These are phyloP conservation scores for Fremontodendron californicum DNA, from an alignment of 345 rosid genomes.

Conservation along the genomic window DNA sequence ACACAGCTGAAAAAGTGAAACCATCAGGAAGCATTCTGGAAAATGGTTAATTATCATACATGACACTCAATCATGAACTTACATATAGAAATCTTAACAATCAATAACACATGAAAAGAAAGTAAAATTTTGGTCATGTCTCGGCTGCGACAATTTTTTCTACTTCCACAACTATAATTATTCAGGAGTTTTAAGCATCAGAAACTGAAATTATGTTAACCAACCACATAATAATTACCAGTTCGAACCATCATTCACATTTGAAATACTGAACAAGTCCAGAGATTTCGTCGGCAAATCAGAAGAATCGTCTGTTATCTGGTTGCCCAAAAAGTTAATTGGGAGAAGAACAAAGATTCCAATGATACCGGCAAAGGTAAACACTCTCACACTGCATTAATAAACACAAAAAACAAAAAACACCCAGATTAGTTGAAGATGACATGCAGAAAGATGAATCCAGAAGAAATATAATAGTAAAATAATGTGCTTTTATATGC, in stretches of 20 bases:
- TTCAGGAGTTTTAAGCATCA: neutral
- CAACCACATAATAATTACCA: constrained; percentile 36
- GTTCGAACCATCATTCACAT: constrained; percentile 78
- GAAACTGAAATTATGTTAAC: constrained; percentile 3
- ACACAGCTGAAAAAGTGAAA: constrained; percentile 1
- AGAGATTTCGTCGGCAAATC: constrained; percentile 63
- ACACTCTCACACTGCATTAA: constrained; percentile 61
- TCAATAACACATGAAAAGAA: neutral
- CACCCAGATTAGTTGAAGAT: neutral
- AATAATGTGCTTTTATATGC: neutral
- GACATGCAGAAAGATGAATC: neutral
- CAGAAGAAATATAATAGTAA: neutral
- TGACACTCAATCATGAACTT: constrained; percentile 5
- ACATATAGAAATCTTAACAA: neutral
- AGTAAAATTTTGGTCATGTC: neutral
- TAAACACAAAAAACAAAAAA: neutral
- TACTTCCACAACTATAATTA: neutral
- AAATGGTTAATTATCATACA: neutral
- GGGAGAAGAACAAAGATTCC: constrained; percentile 82
- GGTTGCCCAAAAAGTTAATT: constrained; percentile 71
- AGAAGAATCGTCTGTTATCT: constrained; percentile 50
- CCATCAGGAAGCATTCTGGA: neutral
- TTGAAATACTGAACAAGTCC: constrained; percentile 80
- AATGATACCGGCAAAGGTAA: constrained; percentile 54
- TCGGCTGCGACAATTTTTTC: neutral